phyloP scores from a whole-genome alignment of 1,284 basidiomycete genomes.

The Pascua guehoae region DNA sequence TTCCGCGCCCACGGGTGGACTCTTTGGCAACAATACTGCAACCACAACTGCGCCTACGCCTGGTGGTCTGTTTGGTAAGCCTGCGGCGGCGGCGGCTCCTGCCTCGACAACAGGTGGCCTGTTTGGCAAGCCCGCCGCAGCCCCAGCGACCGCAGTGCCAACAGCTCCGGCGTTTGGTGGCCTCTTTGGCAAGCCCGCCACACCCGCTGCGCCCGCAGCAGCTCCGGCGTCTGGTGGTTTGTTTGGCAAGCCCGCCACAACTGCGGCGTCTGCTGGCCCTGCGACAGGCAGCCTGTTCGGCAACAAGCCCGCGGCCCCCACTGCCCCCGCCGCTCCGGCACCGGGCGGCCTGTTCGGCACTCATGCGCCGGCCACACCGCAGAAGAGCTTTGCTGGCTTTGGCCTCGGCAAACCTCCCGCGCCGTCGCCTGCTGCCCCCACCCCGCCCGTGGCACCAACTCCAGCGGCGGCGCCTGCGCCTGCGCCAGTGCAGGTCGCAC shows the following conservation, averaged over 20 bases:
- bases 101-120: not conserved
- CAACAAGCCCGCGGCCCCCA: not conserved
- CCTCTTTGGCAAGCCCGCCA: constrained; percentile 2
- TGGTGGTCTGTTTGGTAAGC: constrained; percentile 1
- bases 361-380: not conserved
- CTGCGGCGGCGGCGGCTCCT: not conserved
- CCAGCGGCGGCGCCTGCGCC: not conserved
- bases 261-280: not conserved
- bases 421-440: not conserved
- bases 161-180: constrained; percentile 1
- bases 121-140: not conserved
- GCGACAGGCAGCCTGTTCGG: not conserved
- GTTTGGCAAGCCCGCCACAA: constrained; percentile 4
- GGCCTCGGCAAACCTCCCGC: not conserved
- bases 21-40: not conserved
- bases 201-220: not conserved
- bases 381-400: not conserved
- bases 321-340: not conserved
- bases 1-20: not conserved
- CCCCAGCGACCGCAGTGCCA: not conserved
- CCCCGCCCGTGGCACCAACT: constrained; percentile 1
- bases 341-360: not conserved
- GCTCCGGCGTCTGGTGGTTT: not conserved
- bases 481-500: not conserved
- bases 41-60: constrained; percentile 3